Evolutionary conservation across 2,329 filamentous ascomycete genomes (phyloP).

Genomic region (Colletotrichum nymphaeae): DNA sequence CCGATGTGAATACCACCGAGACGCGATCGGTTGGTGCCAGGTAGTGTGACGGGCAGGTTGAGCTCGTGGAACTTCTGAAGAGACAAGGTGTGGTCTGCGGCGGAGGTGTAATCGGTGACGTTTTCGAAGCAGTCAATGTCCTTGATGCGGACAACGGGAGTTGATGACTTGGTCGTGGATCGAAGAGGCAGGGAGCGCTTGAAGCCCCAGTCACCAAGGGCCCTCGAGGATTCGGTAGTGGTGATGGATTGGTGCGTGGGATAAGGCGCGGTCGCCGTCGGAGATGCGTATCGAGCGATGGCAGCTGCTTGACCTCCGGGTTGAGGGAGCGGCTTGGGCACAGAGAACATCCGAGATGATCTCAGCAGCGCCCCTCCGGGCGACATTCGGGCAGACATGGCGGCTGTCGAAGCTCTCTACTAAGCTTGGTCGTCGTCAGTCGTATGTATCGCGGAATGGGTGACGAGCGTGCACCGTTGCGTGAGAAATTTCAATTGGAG

Average conservation of each 20-base stretch:
- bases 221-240: conserved; percentile 77
- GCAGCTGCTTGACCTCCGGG: conserved; percentile 64
- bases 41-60: conserved; percentile 75
- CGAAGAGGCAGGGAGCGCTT: conserved; percentile 86
- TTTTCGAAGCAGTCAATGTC: conserved; percentile 87
- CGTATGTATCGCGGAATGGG: neutral
- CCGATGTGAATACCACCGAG: conserved; percentile 30
- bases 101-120: conserved; percentile 88
- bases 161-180: conserved; percentile 77
- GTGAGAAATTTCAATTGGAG: conserved; percentile 37
- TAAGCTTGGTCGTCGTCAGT: conserved; percentile 31
- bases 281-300: conserved; percentile 63
- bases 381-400: conserved; percentile 53
- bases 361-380: conserved; percentile 80
- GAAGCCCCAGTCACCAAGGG: conserved; percentile 90
- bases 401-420: conserved; percentile 36
- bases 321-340: conserved; percentile 79
- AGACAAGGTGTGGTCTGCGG: conserved; percentile 83
- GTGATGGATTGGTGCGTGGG: conserved; percentile 88
- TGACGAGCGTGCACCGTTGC: neutral
- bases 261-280: conserved; percentile 78
- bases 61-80: conserved; percentile 90
- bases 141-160: conserved; percentile 81
- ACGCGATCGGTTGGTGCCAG: conserved; percentile 39
- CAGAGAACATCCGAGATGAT: conserved; percentile 88